A percentile compares a stretch with the other conserved stretches of the same genome.
Conservation (phyloP, 2,329 filamentous ascomycete genomes). For the Diaporthe nobilis region DNA sequence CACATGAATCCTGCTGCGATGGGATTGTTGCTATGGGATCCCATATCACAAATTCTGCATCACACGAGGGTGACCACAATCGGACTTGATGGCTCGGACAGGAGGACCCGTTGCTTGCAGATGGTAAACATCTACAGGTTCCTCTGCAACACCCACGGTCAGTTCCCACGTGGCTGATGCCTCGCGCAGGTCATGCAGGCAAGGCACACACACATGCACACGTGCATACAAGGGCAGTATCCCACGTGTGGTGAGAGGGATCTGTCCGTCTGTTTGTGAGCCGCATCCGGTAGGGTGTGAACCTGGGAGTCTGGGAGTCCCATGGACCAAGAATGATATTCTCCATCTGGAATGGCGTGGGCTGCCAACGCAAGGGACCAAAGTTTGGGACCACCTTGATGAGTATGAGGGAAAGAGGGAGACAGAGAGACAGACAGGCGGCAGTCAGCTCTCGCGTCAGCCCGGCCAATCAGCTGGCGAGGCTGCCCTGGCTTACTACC, state of each 20-base stretch:
- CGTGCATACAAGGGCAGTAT: background rate
- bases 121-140: too few relatives aligned
- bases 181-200: background rate
- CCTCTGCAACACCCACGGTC: background rate
- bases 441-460: slow-evolving; percentile 27
- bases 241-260: background rate
- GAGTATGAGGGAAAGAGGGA: too few relatives aligned
- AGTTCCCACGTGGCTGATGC: slow-evolving; percentile 18
- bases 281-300: too few relatives aligned
- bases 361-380: slow-evolving; percentile 22
- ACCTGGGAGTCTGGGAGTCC: too few relatives aligned
- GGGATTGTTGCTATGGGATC: too few relatives aligned
- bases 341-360: background rate
- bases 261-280: too few relatives aligned
- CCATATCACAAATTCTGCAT: too few relatives aligned
- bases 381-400: slow-evolving; percentile 12
- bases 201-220: background rate
- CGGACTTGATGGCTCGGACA: too few relatives aligned
- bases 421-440: background rate
- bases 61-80: too few relatives aligned
- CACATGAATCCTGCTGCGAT: too few relatives aligned
- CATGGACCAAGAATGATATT: background rate
- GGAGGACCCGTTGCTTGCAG: too few relatives aligned
- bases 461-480: slow-evolving; percentile 9
- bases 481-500: slow-evolving; percentile 11